Evolutionary conservation across 2,329 filamentous ascomycete species (phyloP).

Genomic region (Rutstroemia sp.): DNA sequence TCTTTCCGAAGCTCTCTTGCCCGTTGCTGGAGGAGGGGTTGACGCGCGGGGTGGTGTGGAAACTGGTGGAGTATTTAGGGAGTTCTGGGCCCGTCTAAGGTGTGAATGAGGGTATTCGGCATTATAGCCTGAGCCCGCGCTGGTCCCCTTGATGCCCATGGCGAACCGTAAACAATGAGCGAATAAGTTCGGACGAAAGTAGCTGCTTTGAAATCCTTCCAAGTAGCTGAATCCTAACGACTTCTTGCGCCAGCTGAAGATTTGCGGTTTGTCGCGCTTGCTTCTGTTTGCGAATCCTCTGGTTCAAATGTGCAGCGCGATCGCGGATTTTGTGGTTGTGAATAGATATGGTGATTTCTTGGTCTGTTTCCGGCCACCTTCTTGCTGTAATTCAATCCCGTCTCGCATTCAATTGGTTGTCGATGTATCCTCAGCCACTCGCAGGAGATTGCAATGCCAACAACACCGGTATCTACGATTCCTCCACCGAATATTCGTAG

Average conservation of each 20-base stretch:
- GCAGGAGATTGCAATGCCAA: neutral
- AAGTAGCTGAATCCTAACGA: neutral
- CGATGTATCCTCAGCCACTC: neutral
- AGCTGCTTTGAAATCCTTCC: neutral
- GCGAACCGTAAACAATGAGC: constrained; percentile 6
- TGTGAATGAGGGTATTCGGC: constrained; percentile 20
- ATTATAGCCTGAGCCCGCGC: constrained; percentile 18
- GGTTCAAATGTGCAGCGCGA: constrained; percentile 3
- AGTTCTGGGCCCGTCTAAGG: constrained; percentile 20
- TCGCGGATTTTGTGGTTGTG: constrained; percentile 2
- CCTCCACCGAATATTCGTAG: neutral
- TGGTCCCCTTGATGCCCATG: constrained; percentile 24
- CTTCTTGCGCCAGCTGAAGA: constrained; percentile 3
- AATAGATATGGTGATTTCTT: neutral
- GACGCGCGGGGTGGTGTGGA: constrained; percentile 26
- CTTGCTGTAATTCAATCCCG: neutral
- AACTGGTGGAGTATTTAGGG: constrained; percentile 25
- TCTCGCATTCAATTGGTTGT: constrained; percentile 5
- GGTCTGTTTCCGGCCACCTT: constrained; percentile 8
- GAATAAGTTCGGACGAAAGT: neutral
- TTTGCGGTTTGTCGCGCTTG: neutral
- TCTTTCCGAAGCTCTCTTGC: constrained; percentile 26
- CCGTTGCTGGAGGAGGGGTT: constrained; percentile 25
- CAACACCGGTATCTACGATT: neutral
- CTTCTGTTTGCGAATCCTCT: neutral